Evolutionary conservation across 371 early-diverging fungal genomes (phyloP), one percentile per base, ranked within the genome.

Genomic region (Dinochytrium kinnereticum): DNA sequence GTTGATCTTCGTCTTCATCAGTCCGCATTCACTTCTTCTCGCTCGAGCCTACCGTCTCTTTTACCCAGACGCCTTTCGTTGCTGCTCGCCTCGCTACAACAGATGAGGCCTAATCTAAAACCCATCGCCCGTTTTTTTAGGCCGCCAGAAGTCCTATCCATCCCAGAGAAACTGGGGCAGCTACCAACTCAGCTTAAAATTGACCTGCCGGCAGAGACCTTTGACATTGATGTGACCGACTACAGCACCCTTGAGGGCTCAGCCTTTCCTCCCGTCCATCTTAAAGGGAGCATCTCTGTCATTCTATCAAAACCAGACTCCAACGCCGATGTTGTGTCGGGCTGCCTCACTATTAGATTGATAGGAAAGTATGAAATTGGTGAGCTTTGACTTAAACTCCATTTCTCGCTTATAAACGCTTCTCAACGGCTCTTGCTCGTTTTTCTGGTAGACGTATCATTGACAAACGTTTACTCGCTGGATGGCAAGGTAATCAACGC

Each of bases 311-410:
- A 34, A 61, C 66, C 34, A 7, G 26, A 17, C 31, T 28, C 37
- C 7, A 33, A 40, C 44, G 66, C 21, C 15, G 66, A 40, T 17
- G 66, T 66, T 40, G 19, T 44, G 5, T 66, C 66, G 38, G 66
- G 66, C 38, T 66, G 44, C 21, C 28, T 66, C 10, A 66, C 66
- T 2, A 44, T 66, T 15, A 10, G 66, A 26, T 44, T 66, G 64
- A 13, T 66, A 21, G 66, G 66, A 28, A 38, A 44, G 28, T 66
- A 66, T 66, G 66, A 66, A 33, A 66, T 66, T 24, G 64, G 64
- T 61, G 34, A 31, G 64, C 34, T 17, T 61, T 30, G n/a, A n/a
- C 21, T 57, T 13, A 57, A 30, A 7, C 10, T 13, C 10, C 10
- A 7, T 57, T 57, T 57, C 26, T 7, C 30, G 5, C 3, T 61